Evolutionary conservation across 2,329 filamentous ascomycete species (phyloP).

Genomic region (Penicillium frequentans): DNA sequence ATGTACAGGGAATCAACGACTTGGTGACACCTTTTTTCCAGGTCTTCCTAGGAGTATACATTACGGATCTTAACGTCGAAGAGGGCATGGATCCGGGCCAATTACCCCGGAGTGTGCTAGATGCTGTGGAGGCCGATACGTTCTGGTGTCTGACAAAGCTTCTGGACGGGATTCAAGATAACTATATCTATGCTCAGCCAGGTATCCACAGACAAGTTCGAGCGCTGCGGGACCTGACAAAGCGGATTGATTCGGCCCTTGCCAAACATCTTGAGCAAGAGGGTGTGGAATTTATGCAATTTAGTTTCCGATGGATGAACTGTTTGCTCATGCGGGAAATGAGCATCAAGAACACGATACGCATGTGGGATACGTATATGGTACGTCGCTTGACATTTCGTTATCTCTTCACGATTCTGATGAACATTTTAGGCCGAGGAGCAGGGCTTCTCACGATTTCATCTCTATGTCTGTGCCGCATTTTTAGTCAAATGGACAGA

Average conservation of each 20-base stretch:
- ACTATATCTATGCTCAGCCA: slow-evolving; percentile 96
- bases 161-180: slow-evolving; percentile 97
- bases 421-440: slow-evolving; percentile 74
- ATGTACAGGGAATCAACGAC: slow-evolving; percentile 98
- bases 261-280: slow-evolving; percentile 88
- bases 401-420: slow-evolving; percentile 13
- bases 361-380: slow-evolving; percentile 99
- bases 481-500: slow-evolving; percentile 99
- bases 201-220: slow-evolving; percentile 94
- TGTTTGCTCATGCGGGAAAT: slow-evolving; percentile 97
- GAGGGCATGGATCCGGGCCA: slow-evolving; percentile 96
- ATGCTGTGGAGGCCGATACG: slow-evolving; percentile 95
- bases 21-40: slow-evolving; percentile 98
- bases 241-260: slow-evolving; percentile 78
- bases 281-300: slow-evolving; percentile 97
- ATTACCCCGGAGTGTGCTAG: slow-evolving; percentile 82
- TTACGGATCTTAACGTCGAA: slow-evolving; percentile 90
- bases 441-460: slow-evolving; percentile 96
- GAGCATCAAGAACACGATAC: slow-evolving; percentile 91
- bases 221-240: slow-evolving; percentile 83
- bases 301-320: slow-evolving; percentile 99
- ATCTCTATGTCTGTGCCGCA: slow-evolving; percentile 95
- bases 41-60: slow-evolving; percentile 91
- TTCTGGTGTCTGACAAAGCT: slow-evolving; percentile 99
- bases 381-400: slow-evolving; percentile 50